Conservation (phyloP, 2,329 filamentous ascomycete species). For the Ophiosphaerella herpotricha region DNA sequence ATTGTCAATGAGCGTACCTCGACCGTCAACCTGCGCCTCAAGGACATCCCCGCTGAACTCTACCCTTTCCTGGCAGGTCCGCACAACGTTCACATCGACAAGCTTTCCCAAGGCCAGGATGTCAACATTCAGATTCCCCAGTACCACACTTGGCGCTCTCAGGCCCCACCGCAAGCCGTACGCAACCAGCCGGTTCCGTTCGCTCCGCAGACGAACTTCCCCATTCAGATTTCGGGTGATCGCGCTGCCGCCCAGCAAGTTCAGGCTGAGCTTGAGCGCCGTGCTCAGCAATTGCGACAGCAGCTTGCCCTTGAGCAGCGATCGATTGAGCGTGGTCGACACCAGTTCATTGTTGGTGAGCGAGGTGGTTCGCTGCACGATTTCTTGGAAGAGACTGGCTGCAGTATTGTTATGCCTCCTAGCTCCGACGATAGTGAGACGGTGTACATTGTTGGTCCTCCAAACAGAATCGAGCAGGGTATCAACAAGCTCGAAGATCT, state of each 20-base stretch:
- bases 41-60: conserved; percentile 85
- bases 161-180: conserved; percentile 67
- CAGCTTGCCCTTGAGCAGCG: conserved; percentile 78
- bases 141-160: conserved; percentile 73
- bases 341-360: conserved; percentile 93
- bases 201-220: conserved; percentile 70
- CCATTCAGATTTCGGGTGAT: conserved; percentile 86
- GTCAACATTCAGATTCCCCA: conserved; percentile 82
- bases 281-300: conserved; percentile 74
- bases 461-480: conserved; percentile 72
- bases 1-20: conserved; percentile 87
- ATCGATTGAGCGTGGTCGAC: conserved; percentile 81
- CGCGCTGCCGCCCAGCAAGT: conserved; percentile 79
- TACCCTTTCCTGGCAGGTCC: conserved; percentile 93
- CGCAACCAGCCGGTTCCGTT: conserved; percentile 72
- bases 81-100: conserved; percentile 68
- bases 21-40: conserved; percentile 79
- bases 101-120: conserved; percentile 73
- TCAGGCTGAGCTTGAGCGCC: conserved; percentile 78
- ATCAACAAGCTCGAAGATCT: conserved; percentile 86
- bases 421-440: conserved; percentile 77
- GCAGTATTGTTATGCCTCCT: conserved; percentile 80
- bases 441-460: conserved; percentile 82
- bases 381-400: conserved; percentile 89
- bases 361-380: conserved; percentile 78